Evolutionary conservation across 768 basidiomycete species (phyloP).

Genomic region (Xerocomus potaroensis): DNA sequence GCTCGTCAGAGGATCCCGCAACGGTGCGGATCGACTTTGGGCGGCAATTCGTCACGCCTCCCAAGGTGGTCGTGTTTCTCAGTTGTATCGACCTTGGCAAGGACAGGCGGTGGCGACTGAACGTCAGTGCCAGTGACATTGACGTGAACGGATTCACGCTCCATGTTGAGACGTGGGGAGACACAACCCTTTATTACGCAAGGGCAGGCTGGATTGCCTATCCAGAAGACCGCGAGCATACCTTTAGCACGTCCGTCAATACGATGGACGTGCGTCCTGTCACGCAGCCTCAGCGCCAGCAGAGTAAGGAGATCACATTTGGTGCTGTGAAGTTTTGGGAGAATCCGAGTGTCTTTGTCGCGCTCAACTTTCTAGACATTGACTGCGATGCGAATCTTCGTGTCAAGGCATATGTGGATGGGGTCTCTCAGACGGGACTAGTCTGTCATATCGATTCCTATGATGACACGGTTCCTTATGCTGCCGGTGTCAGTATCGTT

Average conservation of each 20-base stretch:
- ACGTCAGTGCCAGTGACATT: slow-evolving; percentile 4
- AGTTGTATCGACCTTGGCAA: slow-evolving; percentile 11
- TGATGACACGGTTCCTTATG: neutral
- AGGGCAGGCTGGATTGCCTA: slow-evolving; percentile 17
- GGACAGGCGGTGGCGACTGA: slow-evolving; percentile 6
- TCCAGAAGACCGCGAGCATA: slow-evolving; percentile 17
- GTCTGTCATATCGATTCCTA: slow-evolving; percentile 16
- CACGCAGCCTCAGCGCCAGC: slow-evolving; percentile 1
- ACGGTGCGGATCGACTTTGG: slow-evolving; percentile 9
- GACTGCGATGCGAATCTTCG: slow-evolving; percentile 9
- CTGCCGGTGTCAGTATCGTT: neutral
- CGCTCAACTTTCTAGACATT: slow-evolving; percentile 14
- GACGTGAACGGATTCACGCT: slow-evolving; percentile 15
- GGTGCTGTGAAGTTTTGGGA: slow-evolving; percentile 7
- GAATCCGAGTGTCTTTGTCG: slow-evolving; percentile 16
- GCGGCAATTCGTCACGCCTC: slow-evolving; percentile 13
- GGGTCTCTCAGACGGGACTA: neutral
- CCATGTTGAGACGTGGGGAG: slow-evolving; percentile 7
- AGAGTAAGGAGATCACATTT: slow-evolving; percentile 8
- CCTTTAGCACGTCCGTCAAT: slow-evolving; percentile 12
- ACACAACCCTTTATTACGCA: slow-evolving; percentile 2
- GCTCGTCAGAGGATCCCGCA: neutral
- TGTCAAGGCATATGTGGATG: slow-evolving; percentile 10
- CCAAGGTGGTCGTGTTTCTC: slow-evolving; percentile 13
- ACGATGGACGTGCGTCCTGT: slow-evolving; percentile 5